Evolutionary conservation across 495 filamentous ascomycete species (phyloP), one percentile per base, ranked within the genome.

Genomic region (Aspergillus heteromorphus): DNA sequence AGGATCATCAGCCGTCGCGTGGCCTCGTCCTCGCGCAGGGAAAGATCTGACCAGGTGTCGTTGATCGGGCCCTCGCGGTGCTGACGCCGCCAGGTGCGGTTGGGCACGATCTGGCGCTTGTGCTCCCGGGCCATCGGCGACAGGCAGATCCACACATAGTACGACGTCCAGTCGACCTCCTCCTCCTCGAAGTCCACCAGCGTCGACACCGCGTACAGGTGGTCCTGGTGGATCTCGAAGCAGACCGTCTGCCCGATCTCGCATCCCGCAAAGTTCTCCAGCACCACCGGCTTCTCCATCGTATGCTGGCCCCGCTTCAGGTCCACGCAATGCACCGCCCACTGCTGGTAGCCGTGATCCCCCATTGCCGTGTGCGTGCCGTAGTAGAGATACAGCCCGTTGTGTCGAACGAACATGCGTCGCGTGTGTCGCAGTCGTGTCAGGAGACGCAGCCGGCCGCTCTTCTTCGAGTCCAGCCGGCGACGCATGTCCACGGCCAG

Each of bases 51-150:
- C 87, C 87, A 92, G 16, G 84, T 77, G 61, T 92, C 86, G 58
- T 91, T 85, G 52, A 92, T 84, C 2, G 87, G 85, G 0, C 88
- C 88, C 61, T 91, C 88, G 9, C 67, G 69, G 55, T 90, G 85
- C 50, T 85, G 71, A 41, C 88, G 79, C 27, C 88, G 74, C 81
- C 83, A 92, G 40, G 85, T 75, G 7, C 67, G 65, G 19, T 70
- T 60, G 2, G 67, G 64, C 18, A 69, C 60, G 8, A 76, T 60
- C 66, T 4, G 42, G 6, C 65, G 58, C 14, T 34, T 59, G 6
- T 53, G 14, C 64, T 63, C 19, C 57, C 63, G 10, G 0, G 66
- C 58, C 8, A 62, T 53, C 23, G 83, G 74, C 19, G 76, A 77
- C 50, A 86, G 76, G 40, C 87, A 83, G 31, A 81, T 72, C 72